These are phyloP conservation scores for Aspergillus sclerotioniger DNA, from an alignment of 495 filamentous ascomycete species.

Conservation along the genomic window DNA sequence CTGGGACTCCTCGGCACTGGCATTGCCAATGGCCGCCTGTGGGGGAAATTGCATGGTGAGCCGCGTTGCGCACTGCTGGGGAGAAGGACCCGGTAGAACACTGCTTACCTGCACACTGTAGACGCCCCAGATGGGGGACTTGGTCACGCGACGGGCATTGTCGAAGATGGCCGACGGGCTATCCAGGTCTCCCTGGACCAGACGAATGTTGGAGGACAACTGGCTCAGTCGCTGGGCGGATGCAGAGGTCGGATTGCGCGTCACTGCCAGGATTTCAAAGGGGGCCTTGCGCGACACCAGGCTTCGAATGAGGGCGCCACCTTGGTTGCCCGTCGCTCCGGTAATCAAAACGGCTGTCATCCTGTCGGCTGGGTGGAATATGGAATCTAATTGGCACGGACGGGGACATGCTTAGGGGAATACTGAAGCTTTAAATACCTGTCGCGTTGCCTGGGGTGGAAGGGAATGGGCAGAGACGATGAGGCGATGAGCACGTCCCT, in stretches of 20 bases:
- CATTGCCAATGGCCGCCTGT: background rate
- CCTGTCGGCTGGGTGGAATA: background rate
- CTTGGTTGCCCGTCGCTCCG: conserved; percentile 73
- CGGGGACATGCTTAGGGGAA: too few species aligned
- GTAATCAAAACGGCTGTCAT: conserved; percentile 54
- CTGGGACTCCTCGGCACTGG: conserved; percentile 55
- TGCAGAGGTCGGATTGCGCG: conserved; percentile 55
- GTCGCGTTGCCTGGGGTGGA: too few species aligned
- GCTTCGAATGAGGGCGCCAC: conserved; percentile 57
- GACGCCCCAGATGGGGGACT: conserved; percentile 50
- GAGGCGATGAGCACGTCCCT: too few species aligned
- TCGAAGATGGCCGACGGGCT: conserved; percentile 52
- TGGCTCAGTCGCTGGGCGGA: conserved; percentile 51
- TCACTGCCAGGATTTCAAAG: conserved; percentile 66
- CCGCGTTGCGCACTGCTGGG: too few species aligned
- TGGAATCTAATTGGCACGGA: too few species aligned
- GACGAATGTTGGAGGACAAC: conserved; percentile 43
- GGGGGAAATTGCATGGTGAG: background rate
- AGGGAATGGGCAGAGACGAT: too few species aligned
- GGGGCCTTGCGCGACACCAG: conserved; percentile 46
- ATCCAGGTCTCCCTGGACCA: conserved; percentile 59
- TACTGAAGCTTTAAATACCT: too few species aligned
- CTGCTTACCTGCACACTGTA: conserved; percentile 43
- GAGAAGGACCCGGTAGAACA: too few species aligned
- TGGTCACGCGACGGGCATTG: conserved; percentile 39